These are phyloP conservation scores for Heterobasidion irregulare DNA, from an alignment of 1,284 basidiomycete genomes.

Conservation along the genomic window DNA sequence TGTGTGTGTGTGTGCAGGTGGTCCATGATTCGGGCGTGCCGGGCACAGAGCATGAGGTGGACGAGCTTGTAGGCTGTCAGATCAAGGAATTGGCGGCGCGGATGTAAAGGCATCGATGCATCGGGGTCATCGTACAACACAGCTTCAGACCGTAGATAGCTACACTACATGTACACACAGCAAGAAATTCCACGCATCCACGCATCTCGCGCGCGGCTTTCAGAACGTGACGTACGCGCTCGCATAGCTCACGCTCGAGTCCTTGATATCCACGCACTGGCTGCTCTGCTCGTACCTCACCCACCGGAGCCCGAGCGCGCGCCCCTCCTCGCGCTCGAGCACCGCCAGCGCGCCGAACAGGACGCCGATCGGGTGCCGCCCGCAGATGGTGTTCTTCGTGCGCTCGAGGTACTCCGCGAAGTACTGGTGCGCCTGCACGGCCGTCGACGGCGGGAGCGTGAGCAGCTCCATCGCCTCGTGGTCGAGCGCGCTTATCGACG, in stretches of 20 bases:
- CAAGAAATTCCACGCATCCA: not conserved
- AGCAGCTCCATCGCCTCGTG: slow-evolving; percentile 73
- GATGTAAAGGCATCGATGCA: slow-evolving; percentile 22
- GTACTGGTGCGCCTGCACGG: slow-evolving; percentile 44
- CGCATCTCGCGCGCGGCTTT: not conserved
- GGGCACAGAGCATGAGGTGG: slow-evolving; percentile 50
- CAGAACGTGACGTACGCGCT: slow-evolving; percentile 70
- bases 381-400: slow-evolving; percentile 97
- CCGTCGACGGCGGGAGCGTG: slow-evolving; percentile 45
- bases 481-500: slow-evolving; percentile 72
- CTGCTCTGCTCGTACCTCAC: slow-evolving; percentile 92
- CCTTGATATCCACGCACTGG: slow-evolving; percentile 54
- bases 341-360: slow-evolving; percentile 70
- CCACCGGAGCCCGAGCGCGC: slow-evolving; percentile 53
- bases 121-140: not conserved
- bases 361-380: slow-evolving; percentile 91
- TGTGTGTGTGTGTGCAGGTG: slow-evolving; percentile 31
- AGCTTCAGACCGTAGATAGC: not conserved
- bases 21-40: slow-evolving; percentile 52
- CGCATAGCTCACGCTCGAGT: slow-evolving; percentile 94
- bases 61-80: slow-evolving; percentile 49
- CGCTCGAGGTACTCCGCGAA: slow-evolving; percentile 72
- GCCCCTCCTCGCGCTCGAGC: slow-evolving; percentile 42
- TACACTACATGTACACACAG: not conserved
- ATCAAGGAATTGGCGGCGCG: slow-evolving; percentile 22